Conservation (phyloP, 192 early-diverging fungal genomes). For the Entomortierella lignicola region DNA sequence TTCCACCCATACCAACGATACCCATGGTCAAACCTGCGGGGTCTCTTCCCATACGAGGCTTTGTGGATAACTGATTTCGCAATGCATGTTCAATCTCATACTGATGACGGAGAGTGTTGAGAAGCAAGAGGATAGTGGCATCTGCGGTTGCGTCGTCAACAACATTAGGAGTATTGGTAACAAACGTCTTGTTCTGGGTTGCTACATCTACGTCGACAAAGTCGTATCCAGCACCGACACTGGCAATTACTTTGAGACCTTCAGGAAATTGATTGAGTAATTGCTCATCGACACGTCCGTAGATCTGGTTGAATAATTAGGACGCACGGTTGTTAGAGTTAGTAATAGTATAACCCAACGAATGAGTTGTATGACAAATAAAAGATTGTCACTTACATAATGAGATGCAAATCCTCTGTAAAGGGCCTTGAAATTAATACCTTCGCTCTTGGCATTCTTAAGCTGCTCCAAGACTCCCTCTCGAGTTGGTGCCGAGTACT, state of each 20-base stretch:
- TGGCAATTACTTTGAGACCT: slow-evolving; percentile 26
- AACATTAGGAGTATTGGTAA: slow-evolving; percentile 49
- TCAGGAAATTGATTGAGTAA: slow-evolving; percentile 45
- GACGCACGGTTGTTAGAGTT: too few species aligned
- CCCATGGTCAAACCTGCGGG: slow-evolving; percentile 62
- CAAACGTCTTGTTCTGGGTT: slow-evolving; percentile 35
- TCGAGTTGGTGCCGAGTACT: slow-evolving; percentile 41
- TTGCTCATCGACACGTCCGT: slow-evolving; percentile 51
- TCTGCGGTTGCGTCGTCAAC: slow-evolving; percentile 47
- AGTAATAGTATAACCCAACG: too few species aligned
- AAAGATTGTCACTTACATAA: slow-evolving; percentile 38
- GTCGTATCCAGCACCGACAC: slow-evolving; percentile 49
- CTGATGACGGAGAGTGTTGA: slow-evolving; percentile 34
- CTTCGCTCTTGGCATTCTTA: slow-evolving; percentile 26
- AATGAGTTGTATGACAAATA: too few species aligned
- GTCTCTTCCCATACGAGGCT: slow-evolving; percentile 36
- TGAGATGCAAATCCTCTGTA: slow-evolving; percentile 48
- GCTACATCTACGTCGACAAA: slow-evolving; percentile 44
- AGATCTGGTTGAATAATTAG: slow-evolving; percentile 20
- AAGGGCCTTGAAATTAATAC: slow-evolving; percentile 39
- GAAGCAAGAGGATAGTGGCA: slow-evolving; percentile 38
- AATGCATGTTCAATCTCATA: slow-evolving; percentile 39
- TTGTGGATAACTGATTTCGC: slow-evolving; percentile 21
- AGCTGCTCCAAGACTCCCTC: slow-evolving; percentile 30
- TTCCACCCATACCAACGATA: slow-evolving; percentile 69